Evolutionary conservation across 2,329 filamentous ascomycete species (phyloP).

Genomic region (Penicillium nordicum): DNA sequence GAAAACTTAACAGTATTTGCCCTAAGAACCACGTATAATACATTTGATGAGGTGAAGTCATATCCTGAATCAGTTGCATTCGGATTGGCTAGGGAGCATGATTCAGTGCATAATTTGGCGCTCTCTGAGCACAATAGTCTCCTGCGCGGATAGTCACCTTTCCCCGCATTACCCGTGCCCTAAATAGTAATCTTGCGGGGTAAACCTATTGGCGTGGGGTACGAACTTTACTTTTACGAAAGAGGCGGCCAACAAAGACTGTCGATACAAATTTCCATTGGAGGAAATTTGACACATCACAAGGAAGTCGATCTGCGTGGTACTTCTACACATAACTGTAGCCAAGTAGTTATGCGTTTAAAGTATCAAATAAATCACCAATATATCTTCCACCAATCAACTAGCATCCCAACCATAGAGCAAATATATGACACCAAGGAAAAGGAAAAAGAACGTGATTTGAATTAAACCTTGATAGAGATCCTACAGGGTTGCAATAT

Average conservation of each 20-base stretch:
- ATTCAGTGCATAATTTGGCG: neutral
- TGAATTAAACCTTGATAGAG: neutral
- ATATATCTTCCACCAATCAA: neutral
- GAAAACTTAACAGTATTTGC: neutral
- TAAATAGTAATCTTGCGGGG: constrained; percentile 2
- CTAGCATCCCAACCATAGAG: neutral
- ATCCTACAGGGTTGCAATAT: too few relatives aligned
- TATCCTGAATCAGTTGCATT: neutral
- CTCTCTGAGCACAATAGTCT: neutral
- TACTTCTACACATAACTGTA: too few relatives aligned
- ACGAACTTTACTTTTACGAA: neutral
- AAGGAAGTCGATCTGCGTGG: too few relatives aligned
- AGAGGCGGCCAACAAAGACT: neutral
- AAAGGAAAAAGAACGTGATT: neutral
- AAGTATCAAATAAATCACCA: neutral
- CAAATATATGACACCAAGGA: neutral
- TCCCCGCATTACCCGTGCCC: neutral
- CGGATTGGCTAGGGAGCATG: neutral
- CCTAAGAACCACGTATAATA: neutral
- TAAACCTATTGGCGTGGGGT: neutral
- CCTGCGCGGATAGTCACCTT: neutral
- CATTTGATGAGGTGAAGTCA: neutral
- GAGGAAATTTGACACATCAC: neutral
- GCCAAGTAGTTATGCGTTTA: neutral
- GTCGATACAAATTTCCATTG: neutral